Evolutionary conservation across 2,329 filamentous ascomycete genomes (phyloP), one percentile per base, ranked within the genome.

Genomic region (Talaromyces sp.): DNA sequence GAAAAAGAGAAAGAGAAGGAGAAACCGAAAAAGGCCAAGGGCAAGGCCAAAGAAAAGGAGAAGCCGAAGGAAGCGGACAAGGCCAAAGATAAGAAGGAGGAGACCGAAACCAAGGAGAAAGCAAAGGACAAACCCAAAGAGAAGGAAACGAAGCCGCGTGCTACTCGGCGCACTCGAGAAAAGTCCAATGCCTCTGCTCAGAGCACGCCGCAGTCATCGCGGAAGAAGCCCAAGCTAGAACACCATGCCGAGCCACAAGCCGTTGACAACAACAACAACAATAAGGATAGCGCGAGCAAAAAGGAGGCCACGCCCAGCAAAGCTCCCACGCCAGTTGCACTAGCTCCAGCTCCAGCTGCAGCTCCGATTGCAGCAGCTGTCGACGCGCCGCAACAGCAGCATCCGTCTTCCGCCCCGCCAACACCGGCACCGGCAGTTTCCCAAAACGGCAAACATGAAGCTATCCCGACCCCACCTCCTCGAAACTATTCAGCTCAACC

Each of bases 201-300:
- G 14, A 56, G 63, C 17, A 63, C 62, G 19, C 53, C 63, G 8
- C 59, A 69, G 21, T 64, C 68, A 32, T 64, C 80, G 61, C 81
- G 83, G 66, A 85, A 79, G 68, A 78, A 77, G 65, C 70, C 72
- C 51, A 79, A 78, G 68, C 65, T 77, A 55, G 77, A 79, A 67
- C 71, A 67, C 53, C 43, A 29, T 6, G 52, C 43, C 43, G 43
- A 46, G 43, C 19, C 63, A 54, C 17, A 35, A 43, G 61, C 24
- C 59, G 63, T 14, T 31, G 53, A 38, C 56, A 41, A 43, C 58
- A 60, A 19, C 58, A 60, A 19, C 61, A 54, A 43, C 57, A 50
- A 43, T 38, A 55, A 35, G 60, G 54, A 56, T 59, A 58, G 11
- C n/a, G 31, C 32, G 12, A 27, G 43, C 19, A 29, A 48, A 14